Evolutionary conservation across 2,329 filamentous ascomycete species (phyloP).

Genomic region (Claviceps arundinis): DNA sequence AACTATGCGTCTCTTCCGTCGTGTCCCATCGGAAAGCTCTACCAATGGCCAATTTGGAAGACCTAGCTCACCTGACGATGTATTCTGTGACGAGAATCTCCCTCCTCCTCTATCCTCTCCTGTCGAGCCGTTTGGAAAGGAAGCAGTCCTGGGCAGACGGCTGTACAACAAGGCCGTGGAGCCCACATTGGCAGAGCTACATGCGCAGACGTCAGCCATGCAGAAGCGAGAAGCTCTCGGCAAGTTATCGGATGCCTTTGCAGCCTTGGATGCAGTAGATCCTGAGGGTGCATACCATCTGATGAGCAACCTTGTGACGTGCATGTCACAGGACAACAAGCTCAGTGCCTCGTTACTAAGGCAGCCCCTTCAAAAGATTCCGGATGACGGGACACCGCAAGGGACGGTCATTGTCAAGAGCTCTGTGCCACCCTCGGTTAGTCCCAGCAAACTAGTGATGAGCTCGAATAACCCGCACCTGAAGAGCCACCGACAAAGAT

Average conservation of each 20-base stretch:
- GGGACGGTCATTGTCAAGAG: constrained; percentile 47
- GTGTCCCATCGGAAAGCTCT: constrained; percentile 61
- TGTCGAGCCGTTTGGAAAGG: constrained; percentile 55
- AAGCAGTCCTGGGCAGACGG: constrained; percentile 68
- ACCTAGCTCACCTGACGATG: constrained; percentile 25
- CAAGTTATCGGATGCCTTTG: constrained; percentile 74
- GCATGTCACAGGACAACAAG: constrained; percentile 56
- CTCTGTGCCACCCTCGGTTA: constrained; percentile 26
- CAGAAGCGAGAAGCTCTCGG: constrained; percentile 72
- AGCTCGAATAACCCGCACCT: constrained; percentile 77
- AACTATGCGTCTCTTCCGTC: constrained; percentile 80
- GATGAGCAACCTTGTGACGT: constrained; percentile 63
- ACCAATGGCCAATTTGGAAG: constrained; percentile 26
- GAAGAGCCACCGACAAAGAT: constrained; percentile 60
- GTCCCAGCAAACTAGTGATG: constrained; percentile 55
- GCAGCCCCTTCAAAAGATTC: constrained; percentile 25
- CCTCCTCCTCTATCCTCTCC: constrained; percentile 33
- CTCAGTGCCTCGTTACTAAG: constrained; percentile 38
- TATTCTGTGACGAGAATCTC: constrained; percentile 50
- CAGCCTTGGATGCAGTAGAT: constrained; percentile 70
- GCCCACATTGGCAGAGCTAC: constrained; percentile 68
- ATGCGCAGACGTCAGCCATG: constrained; percentile 58
- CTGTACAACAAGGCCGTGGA: constrained; percentile 74
- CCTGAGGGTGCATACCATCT: constrained; percentile 84
- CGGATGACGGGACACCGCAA: constrained; percentile 32